These are phyloP conservation scores for Wickerhamomyces ciferrii DNA, from an alignment of 805 yeast species.

Conservation along the genomic window DNA sequence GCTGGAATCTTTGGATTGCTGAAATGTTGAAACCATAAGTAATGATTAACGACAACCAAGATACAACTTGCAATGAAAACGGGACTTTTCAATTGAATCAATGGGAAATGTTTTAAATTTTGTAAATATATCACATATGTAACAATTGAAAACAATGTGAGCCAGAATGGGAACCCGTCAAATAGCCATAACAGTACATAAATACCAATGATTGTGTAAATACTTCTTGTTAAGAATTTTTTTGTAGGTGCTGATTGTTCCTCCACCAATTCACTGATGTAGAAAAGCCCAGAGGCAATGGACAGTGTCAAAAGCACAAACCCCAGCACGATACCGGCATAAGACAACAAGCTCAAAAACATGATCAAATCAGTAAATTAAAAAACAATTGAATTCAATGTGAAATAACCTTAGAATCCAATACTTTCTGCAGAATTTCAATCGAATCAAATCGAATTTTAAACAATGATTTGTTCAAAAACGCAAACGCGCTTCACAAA, in stretches of 20 bases:
- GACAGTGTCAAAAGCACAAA: conserved; percentile 57
- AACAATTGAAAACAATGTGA: conserved; percentile 60
- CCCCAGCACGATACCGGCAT: conserved; percentile 56
- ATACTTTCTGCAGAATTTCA: no score
- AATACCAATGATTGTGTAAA: conserved; percentile 52
- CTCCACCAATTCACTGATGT: conserved; percentile 87
- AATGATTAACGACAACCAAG: conserved; percentile 75
- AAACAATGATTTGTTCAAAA: neutral
- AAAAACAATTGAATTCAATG: no score
- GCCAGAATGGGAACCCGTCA: conserved; percentile 75
- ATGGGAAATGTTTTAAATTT: conserved; percentile 79
- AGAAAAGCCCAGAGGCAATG: conserved; percentile 88
- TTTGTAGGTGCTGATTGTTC: conserved; percentile 87
- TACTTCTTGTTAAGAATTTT: conserved; percentile 56
- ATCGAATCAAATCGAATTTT: no score
- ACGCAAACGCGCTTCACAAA: neutral
- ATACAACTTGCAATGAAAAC: conserved; percentile 66
- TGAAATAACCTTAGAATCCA: no score
- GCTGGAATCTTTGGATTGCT: conserved; percentile 62
- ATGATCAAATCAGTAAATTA: conserved; percentile 32
- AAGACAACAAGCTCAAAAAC: conserved; percentile 56
- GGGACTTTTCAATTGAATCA: conserved; percentile 68
- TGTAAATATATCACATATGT: conserved; percentile 72
- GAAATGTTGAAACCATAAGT: conserved; percentile 85
- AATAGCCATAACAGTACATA: conserved; percentile 56